A percentile compares a stretch with the other conserved stretches of the same genome.
Conservation (phyloP, 2,329 filamentous ascomycete species). For the Xylaria sp. region DNA sequence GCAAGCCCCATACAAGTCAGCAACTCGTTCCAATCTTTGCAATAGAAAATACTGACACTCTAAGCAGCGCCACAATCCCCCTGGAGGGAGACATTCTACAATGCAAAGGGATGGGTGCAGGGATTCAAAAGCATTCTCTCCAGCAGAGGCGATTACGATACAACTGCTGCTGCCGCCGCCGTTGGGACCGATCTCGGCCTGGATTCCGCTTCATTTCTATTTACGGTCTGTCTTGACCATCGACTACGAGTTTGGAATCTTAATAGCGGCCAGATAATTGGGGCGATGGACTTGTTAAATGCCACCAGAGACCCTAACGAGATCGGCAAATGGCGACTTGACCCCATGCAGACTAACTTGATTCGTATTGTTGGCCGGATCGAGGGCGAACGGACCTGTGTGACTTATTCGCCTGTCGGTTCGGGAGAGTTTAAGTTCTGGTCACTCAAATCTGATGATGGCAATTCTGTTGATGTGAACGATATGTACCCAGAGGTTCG, state of each 20-base stretch:
- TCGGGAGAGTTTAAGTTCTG: constrained; percentile 95
- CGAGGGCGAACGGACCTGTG: constrained; percentile 62
- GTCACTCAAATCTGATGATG: constrained; percentile 70
- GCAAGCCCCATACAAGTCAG: constrained; percentile 54
- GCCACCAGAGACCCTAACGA: constrained; percentile 70
- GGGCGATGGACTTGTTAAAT: constrained; percentile 78
- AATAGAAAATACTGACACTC: constrained; percentile 30
- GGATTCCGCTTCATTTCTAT: constrained; percentile 60
- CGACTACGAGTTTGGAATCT: constrained; percentile 89
- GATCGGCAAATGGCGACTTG: constrained; percentile 74
- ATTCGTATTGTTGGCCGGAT: constrained; percentile 71
- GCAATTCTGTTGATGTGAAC: constrained; percentile 67
- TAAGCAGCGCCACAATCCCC: constrained; percentile 39
- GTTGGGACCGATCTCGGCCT: constrained; percentile 59
- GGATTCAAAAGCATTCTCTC: constrained; percentile 70
- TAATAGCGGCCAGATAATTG: constrained; percentile 76
- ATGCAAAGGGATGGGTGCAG: constrained; percentile 73
- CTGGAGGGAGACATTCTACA: constrained; percentile 77
- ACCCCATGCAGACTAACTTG: constrained; percentile 77
- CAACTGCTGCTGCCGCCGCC: constrained; percentile 69
- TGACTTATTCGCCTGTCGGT: constrained; percentile 87
- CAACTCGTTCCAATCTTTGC: not conserved
- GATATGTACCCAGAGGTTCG: constrained; percentile 71
- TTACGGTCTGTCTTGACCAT: constrained; percentile 89
- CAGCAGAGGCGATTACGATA: constrained; percentile 67